Percentiles rank a stretch among this genome's conserved stretches.
Evolutionary conservation across 2,329 filamentous ascomycete genomes (phyloP).

Genomic region (Lecanosticta acicola): DNA sequence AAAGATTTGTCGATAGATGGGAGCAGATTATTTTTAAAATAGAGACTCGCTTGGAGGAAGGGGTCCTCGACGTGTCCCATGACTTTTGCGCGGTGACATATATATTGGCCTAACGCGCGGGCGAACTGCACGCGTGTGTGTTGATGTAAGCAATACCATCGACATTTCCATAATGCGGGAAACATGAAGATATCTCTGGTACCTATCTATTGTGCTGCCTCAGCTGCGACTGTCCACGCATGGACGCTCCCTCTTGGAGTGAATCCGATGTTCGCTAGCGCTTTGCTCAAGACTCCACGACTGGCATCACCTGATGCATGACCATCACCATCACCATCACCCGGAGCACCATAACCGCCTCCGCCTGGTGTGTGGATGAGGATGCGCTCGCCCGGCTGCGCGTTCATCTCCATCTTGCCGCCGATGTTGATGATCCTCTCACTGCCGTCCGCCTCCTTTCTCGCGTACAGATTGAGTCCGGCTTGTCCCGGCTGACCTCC

Average conservation of each 20-base stretch:
- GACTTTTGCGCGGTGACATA: no score
- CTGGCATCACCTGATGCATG: no score
- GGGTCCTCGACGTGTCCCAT: no score
- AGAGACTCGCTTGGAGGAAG: no score
- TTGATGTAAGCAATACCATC: no score
- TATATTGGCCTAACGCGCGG: no score
- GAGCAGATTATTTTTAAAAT: no score
- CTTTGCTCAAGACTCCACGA: neutral
- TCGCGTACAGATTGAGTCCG: conserved; percentile 29
- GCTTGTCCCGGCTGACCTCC: conserved; percentile 30
- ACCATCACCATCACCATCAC: conserved; percentile 10
- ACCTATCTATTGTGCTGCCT: conserved; percentile 15
- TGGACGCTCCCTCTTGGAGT: conserved; percentile 9
- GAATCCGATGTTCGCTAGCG: conserved; percentile 3
- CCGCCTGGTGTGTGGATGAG: conserved; percentile 27
- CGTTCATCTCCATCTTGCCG: conserved; percentile 19
- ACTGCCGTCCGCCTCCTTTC: conserved; percentile 21
- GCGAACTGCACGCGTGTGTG: no score
- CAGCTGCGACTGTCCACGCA: conserved; percentile 10
- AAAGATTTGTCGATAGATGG: no score
- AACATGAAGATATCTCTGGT: no score
- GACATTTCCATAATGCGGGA: no score
- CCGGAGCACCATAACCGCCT: neutral
- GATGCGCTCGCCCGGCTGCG: conserved; percentile 19
- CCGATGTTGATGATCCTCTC: conserved; percentile 21